Percentiles rank a stretch among this genome's conserved stretches.
phyloP scores from a whole-genome alignment of 805 yeast species.

The Wickerhamomyces sydowiorum region DNA sequence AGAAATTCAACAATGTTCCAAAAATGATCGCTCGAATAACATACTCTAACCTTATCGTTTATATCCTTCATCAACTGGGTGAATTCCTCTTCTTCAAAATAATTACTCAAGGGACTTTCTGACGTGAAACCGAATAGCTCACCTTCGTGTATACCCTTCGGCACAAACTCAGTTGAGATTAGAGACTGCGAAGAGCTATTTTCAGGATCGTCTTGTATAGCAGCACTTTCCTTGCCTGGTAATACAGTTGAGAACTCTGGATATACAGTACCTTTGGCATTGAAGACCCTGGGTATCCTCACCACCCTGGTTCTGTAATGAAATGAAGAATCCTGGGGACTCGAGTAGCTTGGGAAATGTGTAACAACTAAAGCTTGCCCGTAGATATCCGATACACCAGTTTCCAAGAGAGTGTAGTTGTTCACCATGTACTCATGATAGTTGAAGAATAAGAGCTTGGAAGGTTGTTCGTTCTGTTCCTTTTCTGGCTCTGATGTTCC shows the following conservation, averaged over 20 bases:
- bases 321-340: conserved; percentile 22
- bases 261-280: conserved; percentile 25
- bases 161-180: conserved; percentile 22
- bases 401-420: conserved; percentile 23
- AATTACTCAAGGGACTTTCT: conserved; percentile 40
- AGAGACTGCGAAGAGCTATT: neutral
- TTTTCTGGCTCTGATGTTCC: conserved; percentile 1
- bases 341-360: conserved; percentile 62
- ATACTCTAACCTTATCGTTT: conserved; percentile 35
- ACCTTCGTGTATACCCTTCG: conserved; percentile 33
- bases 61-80: conserved; percentile 34
- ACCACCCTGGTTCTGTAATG: conserved; percentile 48
- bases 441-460: conserved; percentile 45
- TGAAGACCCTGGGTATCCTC: conserved; percentile 52
- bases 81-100: conserved; percentile 34
- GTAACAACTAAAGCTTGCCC: conserved; percentile 42
- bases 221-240: conserved; percentile 66
- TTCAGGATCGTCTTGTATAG: conserved; percentile 27
- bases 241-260: conserved; percentile 51
- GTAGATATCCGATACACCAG: conserved; percentile 21
- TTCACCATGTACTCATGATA: conserved; percentile 54
- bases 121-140: conserved; percentile 50
- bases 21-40: conserved; percentile 33
- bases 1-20: conserved; percentile 34
- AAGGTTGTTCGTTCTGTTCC: conserved; percentile 1